Conservation (phyloP, 148 eudicot genomes). For the Vaccinium vitisidaea region DNA sequence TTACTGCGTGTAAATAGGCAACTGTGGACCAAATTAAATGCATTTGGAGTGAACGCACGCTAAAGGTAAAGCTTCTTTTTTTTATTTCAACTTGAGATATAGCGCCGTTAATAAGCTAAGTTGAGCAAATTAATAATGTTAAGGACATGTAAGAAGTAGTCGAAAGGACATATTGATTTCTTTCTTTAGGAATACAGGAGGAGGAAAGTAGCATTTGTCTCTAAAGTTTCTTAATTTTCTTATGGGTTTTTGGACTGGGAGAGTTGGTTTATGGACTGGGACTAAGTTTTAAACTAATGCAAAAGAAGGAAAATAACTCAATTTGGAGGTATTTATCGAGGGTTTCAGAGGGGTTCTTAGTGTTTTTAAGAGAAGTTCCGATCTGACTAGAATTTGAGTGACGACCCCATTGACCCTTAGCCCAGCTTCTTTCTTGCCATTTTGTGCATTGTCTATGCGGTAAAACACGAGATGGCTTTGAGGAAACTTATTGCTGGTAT, state of each 20-base stretch:
- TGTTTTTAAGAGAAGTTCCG: neutral
- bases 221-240: neutral
- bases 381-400: neutral
- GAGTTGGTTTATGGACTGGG: neutral
- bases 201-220: neutral
- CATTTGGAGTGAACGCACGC: neutral
- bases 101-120: neutral
- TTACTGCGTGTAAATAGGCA: neutral
- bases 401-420: neutral
- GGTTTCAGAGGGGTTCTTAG: neutral
- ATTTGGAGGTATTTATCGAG: neutral
- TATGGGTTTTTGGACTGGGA: conserved; percentile 7
- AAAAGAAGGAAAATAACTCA: neutral
- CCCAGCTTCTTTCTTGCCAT: neutral
- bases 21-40: neutral
- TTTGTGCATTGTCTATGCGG: neutral
- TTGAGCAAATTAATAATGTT: neutral
- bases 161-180: neutral
- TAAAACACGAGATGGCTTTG: neutral
- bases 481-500: neutral
- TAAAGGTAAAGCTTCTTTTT: neutral
- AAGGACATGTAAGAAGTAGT: neutral
- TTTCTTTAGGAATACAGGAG: neutral
- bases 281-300: neutral
- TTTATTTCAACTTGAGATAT: neutral